These are phyloP conservation scores for Sanghuangporus sanghuang DNA, from an alignment of 1,284 basidiomycete genomes.

Conservation along the genomic window DNA sequence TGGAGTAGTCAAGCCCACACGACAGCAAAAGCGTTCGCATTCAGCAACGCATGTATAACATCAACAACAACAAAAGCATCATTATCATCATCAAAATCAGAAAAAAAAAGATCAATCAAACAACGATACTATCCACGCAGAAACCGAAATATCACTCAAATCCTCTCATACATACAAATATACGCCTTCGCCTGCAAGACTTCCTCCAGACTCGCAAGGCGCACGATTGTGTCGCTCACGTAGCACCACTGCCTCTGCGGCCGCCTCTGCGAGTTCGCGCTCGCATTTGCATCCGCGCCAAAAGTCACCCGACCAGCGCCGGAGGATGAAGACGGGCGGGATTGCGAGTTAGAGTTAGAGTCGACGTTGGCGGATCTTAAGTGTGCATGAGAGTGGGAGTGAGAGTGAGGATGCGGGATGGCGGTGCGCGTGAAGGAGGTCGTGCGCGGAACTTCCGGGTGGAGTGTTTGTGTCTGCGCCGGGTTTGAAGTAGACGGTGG, in stretches of 20 bases:
- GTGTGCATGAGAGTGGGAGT: slow-evolving; percentile 13
- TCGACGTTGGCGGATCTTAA: background rate
- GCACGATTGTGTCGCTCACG: slow-evolving; percentile 80
- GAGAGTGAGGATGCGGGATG: slow-evolving; percentile 18
- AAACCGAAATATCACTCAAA: slow-evolving; percentile 23
- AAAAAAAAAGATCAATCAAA: background rate
- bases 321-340: slow-evolving; percentile 9
- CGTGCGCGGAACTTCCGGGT: slow-evolving; percentile 20
- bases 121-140: background rate
- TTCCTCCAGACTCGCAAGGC: slow-evolving; percentile 77
- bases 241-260: slow-evolving; percentile 78
- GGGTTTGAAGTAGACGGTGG: too few species aligned
- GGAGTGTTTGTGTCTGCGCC: background rate
- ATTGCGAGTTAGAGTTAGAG: slow-evolving; percentile 19
- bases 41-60: background rate
- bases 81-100: too few species aligned
- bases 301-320: too few species aligned
- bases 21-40: background rate
- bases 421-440: slow-evolving; percentile 11
- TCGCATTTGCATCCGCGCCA: too few species aligned
- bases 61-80: too few species aligned
- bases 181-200: slow-evolving; percentile 89
- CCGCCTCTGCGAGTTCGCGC: background rate
- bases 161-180: slow-evolving; percentile 82
- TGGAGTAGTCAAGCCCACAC: too few species aligned